These are phyloP conservation scores for Neurospora sp. DNA, from an alignment of 495 filamentous ascomycete genomes.

Conservation along the genomic window DNA sequence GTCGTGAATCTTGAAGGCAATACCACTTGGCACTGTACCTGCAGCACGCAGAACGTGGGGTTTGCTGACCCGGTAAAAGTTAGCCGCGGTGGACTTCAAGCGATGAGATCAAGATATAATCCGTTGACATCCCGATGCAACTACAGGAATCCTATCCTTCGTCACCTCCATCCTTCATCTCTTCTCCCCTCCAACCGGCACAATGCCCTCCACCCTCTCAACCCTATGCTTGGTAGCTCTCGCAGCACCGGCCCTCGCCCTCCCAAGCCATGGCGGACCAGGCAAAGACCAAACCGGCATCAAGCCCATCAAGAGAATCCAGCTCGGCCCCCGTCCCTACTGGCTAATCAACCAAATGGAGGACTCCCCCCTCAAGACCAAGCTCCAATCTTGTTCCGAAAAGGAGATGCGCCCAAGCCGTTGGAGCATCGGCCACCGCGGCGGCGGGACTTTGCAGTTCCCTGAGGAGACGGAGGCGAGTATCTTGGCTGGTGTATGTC, in stretches of 20 bases:
- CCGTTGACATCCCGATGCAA: background rate
- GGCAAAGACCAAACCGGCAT: conserved; percentile 8
- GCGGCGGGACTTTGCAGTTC: conserved; percentile 47
- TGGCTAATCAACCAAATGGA: conserved; percentile 52
- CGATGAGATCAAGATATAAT: background rate
- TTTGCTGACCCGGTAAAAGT: background rate
- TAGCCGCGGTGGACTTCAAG: background rate
- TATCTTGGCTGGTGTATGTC: conserved; percentile 35
- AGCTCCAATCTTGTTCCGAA: conserved; percentile 44
- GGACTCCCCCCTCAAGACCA: conserved; percentile 42
- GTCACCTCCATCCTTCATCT: background rate
- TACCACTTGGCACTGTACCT: background rate
- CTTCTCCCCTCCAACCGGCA: background rate
- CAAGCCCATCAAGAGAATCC: conserved; percentile 26
- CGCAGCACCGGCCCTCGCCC: conserved; percentile 11
- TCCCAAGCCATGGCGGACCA: conserved; percentile 6
- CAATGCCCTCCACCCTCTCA: background rate
- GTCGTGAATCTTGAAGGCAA: background rate
- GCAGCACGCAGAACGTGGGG: background rate
- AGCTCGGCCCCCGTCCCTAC: conserved; percentile 48
- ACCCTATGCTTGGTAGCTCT: background rate
- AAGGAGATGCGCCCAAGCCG: conserved; percentile 25
- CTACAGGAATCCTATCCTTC: background rate
- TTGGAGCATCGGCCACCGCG: conserved; percentile 50
- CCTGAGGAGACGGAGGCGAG: conserved; percentile 49